Base-by-base conservation (phyloP, 2,329 filamentous ascomycete species). In the Penicillium concentricum region DNA sequence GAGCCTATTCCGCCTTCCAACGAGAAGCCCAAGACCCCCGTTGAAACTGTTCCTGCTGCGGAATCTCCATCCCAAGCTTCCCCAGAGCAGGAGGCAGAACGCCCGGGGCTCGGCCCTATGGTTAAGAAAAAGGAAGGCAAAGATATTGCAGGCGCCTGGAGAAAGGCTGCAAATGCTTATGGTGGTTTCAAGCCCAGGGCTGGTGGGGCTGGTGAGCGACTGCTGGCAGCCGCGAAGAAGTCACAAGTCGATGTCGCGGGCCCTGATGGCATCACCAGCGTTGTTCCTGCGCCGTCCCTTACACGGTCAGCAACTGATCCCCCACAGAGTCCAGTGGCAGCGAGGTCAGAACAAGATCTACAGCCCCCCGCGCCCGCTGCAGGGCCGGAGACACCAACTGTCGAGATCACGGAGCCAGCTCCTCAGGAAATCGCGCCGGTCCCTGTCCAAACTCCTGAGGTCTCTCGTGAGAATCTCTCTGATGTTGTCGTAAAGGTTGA, bases 51-150 rank as follows among this genome's bases (percentile, higher is more conserved):
- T 18, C 46, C 57, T 35, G 49, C 57, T 15, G 32, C 48, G 6
- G 56, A 60, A 30, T 38, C 63, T 13, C 58, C 62, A 4, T 45
- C 38, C n/a, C 18, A 56, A n/a, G 59, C 57, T 49, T 47, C 63
- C 15, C 46, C 61, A 3, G 61, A 60, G 16, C 58, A 66, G 15
- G 58, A 74, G 12, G 74, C 71, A 81, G 80, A 74, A 73, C 80
- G 90, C n/a, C 91, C 91, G 18, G 92, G 91, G 1, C 81, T 96
- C 7, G 91, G 91, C 0, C 91, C 92, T 2, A 96, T 96, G 92
- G 88, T 97, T 67, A 93, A 91, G 74, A 85, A 88, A 61, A 91
- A 90, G 69, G 87, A 86, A 1, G 86, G 83, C 60, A 82, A 81
- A n/a, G 73, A 94, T 55, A 81, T 94, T 66, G 90, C 90, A 20